A percentile compares a stretch with the other conserved stretches of the same genome.
Evolutionary conservation across 1,284 basidiomycete species (phyloP).

Genomic region (Gymnopus androsaceus): DNA sequence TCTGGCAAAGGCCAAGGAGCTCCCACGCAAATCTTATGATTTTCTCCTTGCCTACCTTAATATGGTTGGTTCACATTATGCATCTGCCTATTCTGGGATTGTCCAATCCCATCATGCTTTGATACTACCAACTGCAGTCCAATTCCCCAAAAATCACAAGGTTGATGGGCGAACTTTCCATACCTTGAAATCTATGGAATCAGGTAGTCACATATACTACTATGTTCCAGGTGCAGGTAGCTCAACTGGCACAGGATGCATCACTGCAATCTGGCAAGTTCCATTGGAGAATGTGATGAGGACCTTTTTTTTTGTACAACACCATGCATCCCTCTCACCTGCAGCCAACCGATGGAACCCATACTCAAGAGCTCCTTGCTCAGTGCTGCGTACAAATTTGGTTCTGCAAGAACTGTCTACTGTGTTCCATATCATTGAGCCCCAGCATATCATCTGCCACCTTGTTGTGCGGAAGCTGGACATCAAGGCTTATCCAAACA

Average conservation of each 20-base stretch:
- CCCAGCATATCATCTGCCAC: slow-evolving; percentile 20
- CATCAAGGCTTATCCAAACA: slow-evolving; percentile 6
- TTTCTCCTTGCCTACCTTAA: not conserved
- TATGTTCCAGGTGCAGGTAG: not conserved
- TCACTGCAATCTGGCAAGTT: slow-evolving; percentile 16
- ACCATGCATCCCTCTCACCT: not conserved
- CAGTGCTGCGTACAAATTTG: not conserved
- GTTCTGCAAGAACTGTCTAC: slow-evolving; percentile 4
- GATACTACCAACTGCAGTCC: not conserved
- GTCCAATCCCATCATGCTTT: not conserved
- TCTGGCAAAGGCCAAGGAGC: not conserved
- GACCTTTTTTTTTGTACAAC: slow-evolving; percentile 13
- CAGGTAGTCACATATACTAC: slow-evolving; percentile 18
- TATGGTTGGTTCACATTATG: not conserved
- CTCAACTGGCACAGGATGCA: slow-evolving; percentile 6
- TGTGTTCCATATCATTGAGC: slow-evolving; percentile 15
- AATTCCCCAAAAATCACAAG: not conserved
- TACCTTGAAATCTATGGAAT: slow-evolving; percentile 4
- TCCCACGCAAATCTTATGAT: not conserved
- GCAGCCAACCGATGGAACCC: not conserved
- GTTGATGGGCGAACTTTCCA: slow-evolving; percentile 8
- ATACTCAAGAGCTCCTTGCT: not conserved
- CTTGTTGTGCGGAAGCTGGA: slow-evolving; percentile 11
- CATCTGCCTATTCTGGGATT: not conserved
- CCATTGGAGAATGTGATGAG: slow-evolving; percentile 9